Evolutionary conservation across 2,329 filamentous ascomycete genomes (phyloP), one percentile per base, ranked within the genome.

Genomic region (Geoglossum cookeanum): DNA sequence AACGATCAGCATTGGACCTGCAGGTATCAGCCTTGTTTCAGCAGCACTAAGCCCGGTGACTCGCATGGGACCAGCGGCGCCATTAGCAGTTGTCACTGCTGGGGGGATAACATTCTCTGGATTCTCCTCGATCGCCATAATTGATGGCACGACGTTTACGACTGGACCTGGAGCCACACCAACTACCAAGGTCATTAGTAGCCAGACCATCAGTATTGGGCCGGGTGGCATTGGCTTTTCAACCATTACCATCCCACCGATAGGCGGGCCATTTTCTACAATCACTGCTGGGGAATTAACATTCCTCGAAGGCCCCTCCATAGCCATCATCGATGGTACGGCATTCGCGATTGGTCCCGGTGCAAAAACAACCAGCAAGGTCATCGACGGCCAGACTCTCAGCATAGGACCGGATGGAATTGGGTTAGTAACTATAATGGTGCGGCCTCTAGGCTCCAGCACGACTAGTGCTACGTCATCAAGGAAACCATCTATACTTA

Each of bases 171-270:
- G 39, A 4, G 39, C 39, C 8, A 42, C 39, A 13, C 39, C 39
- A 11, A 42, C 13, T 13, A 42, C 60, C 8, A 55, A 56, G 37
- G 47, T 59, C 4, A 35, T 49, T 33, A 53, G 44, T 13, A 17
- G 42, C 3, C 45, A 58, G 33, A 60, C 58, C 13, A 48, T 60
- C 47, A 64, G 61, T 48, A 60, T 66, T 39, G 65, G 65, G 15
- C 63, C 65, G 4, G 57, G 59, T 4, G 64, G 63, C 1, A 56
- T 66, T 17, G 65, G 64, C 11, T 65, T 66, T 52, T 57, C 59
- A 30, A 63, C 63, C 6, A 64, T 62, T 15, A 65, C 64, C 13
- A 61, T 66, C 11, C 58, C 61, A n/a, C 39, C 13, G n/a, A 8
- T 4, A 7, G 39, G 39, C 39, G 39, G 39, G 13, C 9, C 13